Conservation (phyloP, 164 flowering plant species). For the Piper betle region DNA sequence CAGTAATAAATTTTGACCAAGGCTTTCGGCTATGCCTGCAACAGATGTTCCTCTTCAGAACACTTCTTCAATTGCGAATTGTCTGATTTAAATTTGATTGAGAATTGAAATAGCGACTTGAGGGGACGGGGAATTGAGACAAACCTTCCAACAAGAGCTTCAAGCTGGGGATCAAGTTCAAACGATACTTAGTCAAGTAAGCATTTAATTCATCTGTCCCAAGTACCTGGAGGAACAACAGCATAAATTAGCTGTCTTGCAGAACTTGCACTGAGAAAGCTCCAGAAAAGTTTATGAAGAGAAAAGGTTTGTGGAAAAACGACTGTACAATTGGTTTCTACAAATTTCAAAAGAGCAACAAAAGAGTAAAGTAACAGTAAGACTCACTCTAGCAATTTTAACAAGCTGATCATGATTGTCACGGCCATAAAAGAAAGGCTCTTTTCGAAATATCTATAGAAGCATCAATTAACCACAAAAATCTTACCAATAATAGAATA, state of each 20-base stretch:
- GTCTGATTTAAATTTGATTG: no score
- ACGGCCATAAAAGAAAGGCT: constrained; percentile 92
- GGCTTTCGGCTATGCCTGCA: constrained; percentile 85
- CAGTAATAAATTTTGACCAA: constrained; percentile 71
- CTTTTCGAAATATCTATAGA: constrained; percentile 52
- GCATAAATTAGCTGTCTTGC: no score
- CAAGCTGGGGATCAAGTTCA: constrained; percentile 86
- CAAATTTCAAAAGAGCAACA: no score
- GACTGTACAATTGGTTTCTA: no score
- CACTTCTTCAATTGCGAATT: background rate
- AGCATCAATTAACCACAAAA: constrained; percentile 3
- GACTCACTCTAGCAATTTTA: constrained; percentile 85
- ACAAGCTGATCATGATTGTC: constrained; percentile 97
- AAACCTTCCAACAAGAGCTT: constrained; percentile 89
- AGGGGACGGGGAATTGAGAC: no score
- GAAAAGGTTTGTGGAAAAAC: no score
- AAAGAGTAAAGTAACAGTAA: no score
- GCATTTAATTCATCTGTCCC: constrained; percentile 87
- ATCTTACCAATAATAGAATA: background rate
- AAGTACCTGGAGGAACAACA: constrained; percentile 39
- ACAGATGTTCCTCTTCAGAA: background rate
- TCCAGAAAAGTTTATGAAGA: no score
- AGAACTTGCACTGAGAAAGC: no score
- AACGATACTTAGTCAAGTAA: constrained; percentile 66
- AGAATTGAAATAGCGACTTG: no score